Evolutionary conservation across 306 rosid genomes (phyloP).

Genomic region (Leucaena leucocephala): DNA sequence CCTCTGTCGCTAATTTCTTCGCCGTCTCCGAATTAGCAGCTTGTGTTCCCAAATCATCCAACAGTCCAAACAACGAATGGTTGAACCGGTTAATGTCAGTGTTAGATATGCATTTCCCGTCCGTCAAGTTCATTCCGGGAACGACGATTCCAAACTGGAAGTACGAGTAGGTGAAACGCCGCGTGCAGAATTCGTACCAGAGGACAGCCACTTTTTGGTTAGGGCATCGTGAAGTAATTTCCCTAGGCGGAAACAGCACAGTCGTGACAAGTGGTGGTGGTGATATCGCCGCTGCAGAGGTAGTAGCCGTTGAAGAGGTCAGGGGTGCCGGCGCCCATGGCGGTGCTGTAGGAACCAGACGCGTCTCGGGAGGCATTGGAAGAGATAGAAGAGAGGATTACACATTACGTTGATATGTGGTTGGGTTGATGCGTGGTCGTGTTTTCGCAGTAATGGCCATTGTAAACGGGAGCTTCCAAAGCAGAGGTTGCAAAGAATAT

Average conservation of each 20-base stretch:
- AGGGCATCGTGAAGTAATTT: conserved; percentile 30
- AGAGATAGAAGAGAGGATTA: not conserved
- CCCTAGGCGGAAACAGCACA: conserved; percentile 41
- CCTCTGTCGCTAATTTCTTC: conserved; percentile 32
- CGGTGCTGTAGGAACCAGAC: not conserved
- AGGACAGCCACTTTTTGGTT: conserved; percentile 43
- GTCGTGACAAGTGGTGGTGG: conserved; percentile 21
- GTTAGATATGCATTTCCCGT: conserved; percentile 7
- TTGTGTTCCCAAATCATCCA: conserved; percentile 20
- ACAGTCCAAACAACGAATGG: not conserved
- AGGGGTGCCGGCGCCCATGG: not conserved
- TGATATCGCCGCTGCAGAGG: conserved; percentile 60
- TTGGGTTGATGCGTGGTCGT: not conserved
- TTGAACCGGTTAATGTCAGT: conserved; percentile 28
- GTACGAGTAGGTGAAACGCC: conserved; percentile 45
- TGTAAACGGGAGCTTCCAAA: not conserved
- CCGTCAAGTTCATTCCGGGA: not conserved
- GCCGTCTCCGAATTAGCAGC: conserved; percentile 18
- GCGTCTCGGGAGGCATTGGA: not conserved
- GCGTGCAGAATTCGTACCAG: conserved; percentile 48
- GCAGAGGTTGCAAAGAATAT: not conserved
- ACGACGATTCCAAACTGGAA: conserved; percentile 19
- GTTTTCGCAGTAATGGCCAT: not conserved
- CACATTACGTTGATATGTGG: not conserved
- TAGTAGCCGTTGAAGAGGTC: conserved; percentile 41